These are phyloP conservation scores for Ilyonectria mors-panacis DNA, from an alignment of 2,329 filamentous ascomycete species.

Conservation along the genomic window DNA sequence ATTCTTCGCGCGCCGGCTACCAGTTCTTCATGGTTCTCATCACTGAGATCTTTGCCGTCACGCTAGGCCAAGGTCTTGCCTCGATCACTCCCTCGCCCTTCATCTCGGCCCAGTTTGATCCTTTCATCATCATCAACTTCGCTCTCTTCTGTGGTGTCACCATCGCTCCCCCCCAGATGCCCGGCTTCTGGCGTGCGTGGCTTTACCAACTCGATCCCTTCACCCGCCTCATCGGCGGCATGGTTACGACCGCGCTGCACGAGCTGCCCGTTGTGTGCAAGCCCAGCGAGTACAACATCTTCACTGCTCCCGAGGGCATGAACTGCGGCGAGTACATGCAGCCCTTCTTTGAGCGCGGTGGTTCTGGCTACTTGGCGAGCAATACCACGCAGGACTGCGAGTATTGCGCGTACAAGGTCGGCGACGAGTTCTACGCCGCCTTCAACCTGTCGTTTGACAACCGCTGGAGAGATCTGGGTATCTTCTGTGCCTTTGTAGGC, in stretches of 20 bases:
- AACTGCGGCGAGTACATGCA: constrained; percentile 48
- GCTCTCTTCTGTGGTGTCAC: constrained; percentile 91
- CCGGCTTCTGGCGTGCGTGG: constrained; percentile 82
- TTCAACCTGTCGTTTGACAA: constrained; percentile 77
- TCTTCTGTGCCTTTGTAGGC: constrained; percentile 81
- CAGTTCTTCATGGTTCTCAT: constrained; percentile 89
- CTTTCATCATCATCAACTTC: constrained; percentile 87
- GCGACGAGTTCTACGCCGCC: constrained; percentile 83
- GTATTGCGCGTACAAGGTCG: constrained; percentile 86
- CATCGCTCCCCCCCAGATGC: constrained; percentile 82
- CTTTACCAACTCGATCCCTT: constrained; percentile 77
- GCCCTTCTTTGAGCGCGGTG: constrained; percentile 62
- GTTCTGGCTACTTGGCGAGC: constrained; percentile 78
- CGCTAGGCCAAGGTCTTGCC: constrained; percentile 82
- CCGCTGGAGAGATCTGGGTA: constrained; percentile 87
- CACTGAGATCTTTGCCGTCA: constrained; percentile 88
- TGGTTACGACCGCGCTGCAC: constrained; percentile 75
- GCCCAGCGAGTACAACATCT: constrained; percentile 70
- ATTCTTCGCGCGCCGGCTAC: constrained; percentile 80
- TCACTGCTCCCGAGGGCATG: constrained; percentile 70
- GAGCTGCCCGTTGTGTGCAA: constrained; percentile 66
- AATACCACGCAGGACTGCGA: constrained; percentile 78
- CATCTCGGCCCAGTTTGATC: constrained; percentile 85
- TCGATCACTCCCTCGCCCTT: constrained; percentile 84
- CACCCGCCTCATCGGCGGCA: constrained; percentile 75